Conservation (phyloP, 805 yeast species). For the Candida piceae region DNA sequence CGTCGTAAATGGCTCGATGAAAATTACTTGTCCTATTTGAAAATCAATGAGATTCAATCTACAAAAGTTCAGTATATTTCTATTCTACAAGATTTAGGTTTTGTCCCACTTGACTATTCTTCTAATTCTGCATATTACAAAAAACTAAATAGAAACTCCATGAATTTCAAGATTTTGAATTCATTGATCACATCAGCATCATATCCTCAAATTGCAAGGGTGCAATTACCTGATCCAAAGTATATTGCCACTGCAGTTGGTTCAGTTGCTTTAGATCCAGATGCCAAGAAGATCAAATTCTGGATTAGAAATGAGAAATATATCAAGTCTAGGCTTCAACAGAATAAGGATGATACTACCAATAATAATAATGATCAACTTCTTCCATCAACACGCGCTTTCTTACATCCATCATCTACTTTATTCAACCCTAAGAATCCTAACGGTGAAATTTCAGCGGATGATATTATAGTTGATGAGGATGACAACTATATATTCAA, state of each 20-base stretch:
- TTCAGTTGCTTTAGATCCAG: conserved; percentile 81
- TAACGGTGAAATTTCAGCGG: conserved; percentile 9
- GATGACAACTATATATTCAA: conserved; percentile 36
- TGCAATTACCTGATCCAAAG: conserved; percentile 78
- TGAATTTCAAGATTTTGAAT: conserved; percentile 47
- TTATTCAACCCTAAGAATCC: conserved; percentile 43
- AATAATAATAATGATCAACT: conserved; percentile 6
- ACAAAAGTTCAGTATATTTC: conserved; percentile 66
- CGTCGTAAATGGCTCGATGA: conserved; percentile 45
- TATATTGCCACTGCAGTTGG: conserved; percentile 68
- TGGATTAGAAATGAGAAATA: conserved; percentile 67
- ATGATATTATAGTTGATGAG: conserved; percentile 19
- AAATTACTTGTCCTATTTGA: conserved; percentile 55
- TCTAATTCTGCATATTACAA: conserved; percentile 8
- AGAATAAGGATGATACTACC: conserved; percentile 4
- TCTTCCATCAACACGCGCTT: conserved; percentile 65
- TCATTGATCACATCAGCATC: conserved; percentile 75
- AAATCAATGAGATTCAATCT: conserved; percentile 66
- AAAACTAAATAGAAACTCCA: conserved; percentile 46
- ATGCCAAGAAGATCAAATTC: conserved; percentile 63
- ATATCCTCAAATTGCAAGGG: conserved; percentile 78
- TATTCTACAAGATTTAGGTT: conserved; percentile 72
- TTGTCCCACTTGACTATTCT: conserved; percentile 54
- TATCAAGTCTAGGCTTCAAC: conserved; percentile 18
- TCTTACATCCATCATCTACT: conserved; percentile 82